A percentile compares a stretch with the other conserved stretches of the same genome.
phyloP scores from a whole-genome alignment of 768 basidiomycete genomes.

The Rickenella mellea region DNA sequence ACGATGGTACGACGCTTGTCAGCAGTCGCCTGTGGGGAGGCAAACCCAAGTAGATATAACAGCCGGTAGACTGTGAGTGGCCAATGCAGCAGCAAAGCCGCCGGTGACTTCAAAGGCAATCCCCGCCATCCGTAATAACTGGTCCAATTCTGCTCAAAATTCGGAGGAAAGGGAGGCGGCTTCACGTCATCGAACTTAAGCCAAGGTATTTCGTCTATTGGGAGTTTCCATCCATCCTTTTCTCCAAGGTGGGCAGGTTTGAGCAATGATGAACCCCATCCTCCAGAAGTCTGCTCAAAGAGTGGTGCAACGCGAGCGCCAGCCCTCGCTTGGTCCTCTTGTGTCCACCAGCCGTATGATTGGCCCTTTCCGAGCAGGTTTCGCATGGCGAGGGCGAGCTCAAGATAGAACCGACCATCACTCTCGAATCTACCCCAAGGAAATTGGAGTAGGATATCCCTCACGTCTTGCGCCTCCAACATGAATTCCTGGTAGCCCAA shows the following conservation, averaged over 20 bases:
- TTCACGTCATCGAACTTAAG: conserved; percentile 1
- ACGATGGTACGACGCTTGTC: not conserved
- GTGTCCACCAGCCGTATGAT: too few species aligned
- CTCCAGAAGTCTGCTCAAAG: too few species aligned
- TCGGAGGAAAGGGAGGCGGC: conserved; percentile 2
- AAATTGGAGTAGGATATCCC: too few species aligned
- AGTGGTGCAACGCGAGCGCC: too few species aligned
- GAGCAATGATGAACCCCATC: conserved; percentile 1
- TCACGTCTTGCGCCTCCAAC: too few species aligned
- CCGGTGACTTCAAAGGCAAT: conserved; percentile 5
- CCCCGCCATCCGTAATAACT: conserved; percentile 9
- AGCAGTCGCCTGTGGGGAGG: not conserved
- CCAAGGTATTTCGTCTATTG: conserved; percentile 8
- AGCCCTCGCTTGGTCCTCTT: too few species aligned
- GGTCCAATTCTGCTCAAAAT: conserved; percentile 6
- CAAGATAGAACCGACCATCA: too few species aligned
- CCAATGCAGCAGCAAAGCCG: conserved; percentile 7
- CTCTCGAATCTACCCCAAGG: too few species aligned
- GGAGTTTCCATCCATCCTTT: conserved; percentile 4
- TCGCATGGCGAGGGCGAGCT: too few species aligned
- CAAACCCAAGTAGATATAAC: conserved; percentile 4
- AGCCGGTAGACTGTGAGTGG: conserved; percentile 5
- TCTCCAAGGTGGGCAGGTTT: not conserved
- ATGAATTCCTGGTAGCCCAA: too few species aligned
- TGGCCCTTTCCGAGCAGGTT: too few species aligned